These are phyloP conservation scores for Ilex asprella DNA, from an alignment of 257 asterid species.

Conservation along the genomic window DNA sequence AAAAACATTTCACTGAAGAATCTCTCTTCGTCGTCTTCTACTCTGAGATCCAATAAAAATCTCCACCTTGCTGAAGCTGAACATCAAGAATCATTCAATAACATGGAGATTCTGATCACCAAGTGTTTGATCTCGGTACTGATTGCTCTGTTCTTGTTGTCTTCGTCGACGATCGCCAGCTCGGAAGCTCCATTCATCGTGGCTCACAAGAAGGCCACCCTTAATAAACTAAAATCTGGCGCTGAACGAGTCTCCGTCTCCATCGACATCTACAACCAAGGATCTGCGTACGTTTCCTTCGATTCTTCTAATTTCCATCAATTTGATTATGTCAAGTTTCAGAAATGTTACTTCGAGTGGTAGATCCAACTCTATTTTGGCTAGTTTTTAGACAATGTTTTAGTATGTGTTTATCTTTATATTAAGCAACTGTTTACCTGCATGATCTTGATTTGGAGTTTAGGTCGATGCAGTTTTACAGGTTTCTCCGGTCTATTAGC, in stretches of 20 bases:
- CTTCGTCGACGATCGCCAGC: constrained; percentile 33
- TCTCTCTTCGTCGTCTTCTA: background rate
- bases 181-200: constrained; percentile 74
- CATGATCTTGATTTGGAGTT: too few species aligned
- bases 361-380: too few species aligned
- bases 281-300: constrained; percentile 54
- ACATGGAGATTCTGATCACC: constrained; percentile 31
- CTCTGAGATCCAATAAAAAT: too few species aligned
- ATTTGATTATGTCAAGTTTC: background rate
- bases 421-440: too few species aligned
- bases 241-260: constrained; percentile 69
- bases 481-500: too few species aligned
- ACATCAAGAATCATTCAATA: too few species aligned
- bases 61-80: too few species aligned
- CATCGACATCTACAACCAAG: constrained; percentile 74
- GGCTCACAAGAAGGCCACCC: constrained; percentile 79
- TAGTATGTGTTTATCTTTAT: too few species aligned
- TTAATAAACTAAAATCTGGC: constrained; percentile 67
- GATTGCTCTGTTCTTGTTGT: constrained; percentile 19
- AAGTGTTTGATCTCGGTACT: constrained; percentile 22
- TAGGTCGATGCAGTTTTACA: too few species aligned
- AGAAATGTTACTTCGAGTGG: too few species aligned
- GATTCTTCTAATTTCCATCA: background rate
- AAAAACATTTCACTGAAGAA: too few species aligned
- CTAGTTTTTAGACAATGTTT: too few species aligned